Evolutionary conservation across 2,329 filamentous ascomycete genomes (phyloP), one percentile per base, ranked within the genome.

Genomic region (Pseudophaeomoniella oleicola): DNA sequence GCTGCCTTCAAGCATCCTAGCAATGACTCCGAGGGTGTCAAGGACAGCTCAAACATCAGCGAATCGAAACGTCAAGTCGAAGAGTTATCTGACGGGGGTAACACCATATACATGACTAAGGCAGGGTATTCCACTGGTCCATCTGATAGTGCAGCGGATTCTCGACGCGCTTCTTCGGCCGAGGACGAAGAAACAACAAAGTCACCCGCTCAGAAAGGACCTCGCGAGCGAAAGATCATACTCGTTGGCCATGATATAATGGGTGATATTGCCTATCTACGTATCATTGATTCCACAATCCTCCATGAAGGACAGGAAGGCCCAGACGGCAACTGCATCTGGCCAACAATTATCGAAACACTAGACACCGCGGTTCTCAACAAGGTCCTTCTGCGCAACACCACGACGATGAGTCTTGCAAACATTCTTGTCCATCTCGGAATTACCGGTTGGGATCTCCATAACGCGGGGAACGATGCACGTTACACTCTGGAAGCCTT

Each of bases 381-480:
- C 57, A 74, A 76, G 42, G 69, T 72, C 11, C 42, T 47, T n/a
- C 39, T 27, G 4, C 63, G 67, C 11, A 66, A 71, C 15, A 47
- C 51, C 0, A 62, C 79, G 2, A 53, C 64, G 3, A 66, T 69
- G 11, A 70, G 69, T 1, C 67, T 96, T 2, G 61, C 60, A 0
- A 60, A 47, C 4, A 65, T 92, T 11, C 68, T 94, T 16, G 49
- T 56, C 4, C 67, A 78, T 4, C 62, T 94, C 17, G 71, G 69
- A 2, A 71, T 92, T 5, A 48, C 59, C 0, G 71, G 66, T 30
- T 71, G 64, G 55, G 66, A 81, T 46, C 63, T 88, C n/a, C 86
- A 94, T 56, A 93, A 93, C 50, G 86, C 78, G 0, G 72, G 86
- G 2, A 94, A 94, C 45, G 86, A 94, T 52, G 85, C 86, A 0